Base-by-base conservation (phyloP, 192 early-diverging fungal genomes). In the Linnemannia zychae region DNA sequence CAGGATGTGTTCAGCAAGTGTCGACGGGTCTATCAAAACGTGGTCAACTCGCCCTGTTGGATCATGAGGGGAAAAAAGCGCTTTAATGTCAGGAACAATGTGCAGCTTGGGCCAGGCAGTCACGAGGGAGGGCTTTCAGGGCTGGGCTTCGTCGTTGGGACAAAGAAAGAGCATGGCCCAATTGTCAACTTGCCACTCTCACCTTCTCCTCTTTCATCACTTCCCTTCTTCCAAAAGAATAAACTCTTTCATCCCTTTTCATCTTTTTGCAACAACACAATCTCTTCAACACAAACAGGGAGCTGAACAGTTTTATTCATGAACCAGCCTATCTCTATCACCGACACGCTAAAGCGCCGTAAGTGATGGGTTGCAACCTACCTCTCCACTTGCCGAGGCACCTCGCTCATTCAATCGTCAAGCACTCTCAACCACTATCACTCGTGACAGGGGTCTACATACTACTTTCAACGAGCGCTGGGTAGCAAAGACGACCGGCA, bases 21-120 rank as follows among this genome's bases (percentile, higher is more conserved):
- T 88, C 37, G 96, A 96, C 88, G 94, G 94, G 7, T 89, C 82
- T 46, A 84, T 92, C 71, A 94, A 93, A 69, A 85, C 90, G 18
- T 96, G 95, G 95, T 71, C 77, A 13, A 57, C 77, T 1, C 52
- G 11, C 40, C 72, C 74, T 40, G 49, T 65, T 17, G 40, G 34
- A 20, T 15, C 69, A 67, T 67, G 65, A 76, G n/a, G n/a, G n/a
- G n/a, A n/a, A n/a, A n/a, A n/a, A n/a, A n/a, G 2, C 24, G 20
- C n/a, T 28, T 20, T 63, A n/a, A n/a, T n/a, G n/a, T 36, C 53
- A 34, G 24, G 16, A 16, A 52, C 50, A 6, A 6, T 34, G 28
- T 60, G 53, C 24, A 60, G 24, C 53, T 60, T 60, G n/a, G 53
- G 24, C 57, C 57, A 63, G 31, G 57, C 57, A 63, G 57, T 63